These are phyloP conservation scores for Albizia julibrissin DNA, from an alignment of 306 rosid species.

Conservation along the genomic window DNA sequence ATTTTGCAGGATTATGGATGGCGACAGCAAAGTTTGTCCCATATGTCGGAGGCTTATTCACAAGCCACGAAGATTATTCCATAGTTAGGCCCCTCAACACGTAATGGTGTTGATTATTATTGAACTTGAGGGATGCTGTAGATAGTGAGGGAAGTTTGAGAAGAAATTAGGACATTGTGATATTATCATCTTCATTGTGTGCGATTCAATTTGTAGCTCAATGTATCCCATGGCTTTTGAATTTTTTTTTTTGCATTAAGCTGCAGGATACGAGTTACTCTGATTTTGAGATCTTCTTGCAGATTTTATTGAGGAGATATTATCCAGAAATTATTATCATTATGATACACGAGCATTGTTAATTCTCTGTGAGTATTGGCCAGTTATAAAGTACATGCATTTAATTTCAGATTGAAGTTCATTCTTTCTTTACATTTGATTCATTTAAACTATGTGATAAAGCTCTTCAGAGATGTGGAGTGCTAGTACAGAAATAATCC, in stretches of 20 bases:
- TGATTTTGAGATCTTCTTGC: conserved; percentile 19
- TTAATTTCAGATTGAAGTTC: not conserved
- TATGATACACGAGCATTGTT: not conserved
- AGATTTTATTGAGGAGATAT: not conserved
- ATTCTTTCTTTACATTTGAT: not conserved
- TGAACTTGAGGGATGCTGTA: conserved; percentile 20
- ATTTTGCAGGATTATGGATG: conserved; percentile 64
- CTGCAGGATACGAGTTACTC: conserved; percentile 12
- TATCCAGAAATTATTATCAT: not conserved
- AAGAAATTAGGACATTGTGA: conserved; percentile 19
- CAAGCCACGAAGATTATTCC: conserved; percentile 59
- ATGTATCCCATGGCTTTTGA: not conserved
- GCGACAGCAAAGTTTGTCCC: conserved; percentile 68
- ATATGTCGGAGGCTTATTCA: conserved; percentile 70
- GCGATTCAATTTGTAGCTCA: conserved; percentile 19
- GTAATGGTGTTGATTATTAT: not conserved
- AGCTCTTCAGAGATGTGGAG: not conserved
- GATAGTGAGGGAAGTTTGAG: conserved; percentile 16
- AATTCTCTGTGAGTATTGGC: not conserved
- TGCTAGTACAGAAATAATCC: not conserved
- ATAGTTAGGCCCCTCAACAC: conserved; percentile 28
- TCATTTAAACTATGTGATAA: not conserved
- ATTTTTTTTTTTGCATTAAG: conserved; percentile 30
- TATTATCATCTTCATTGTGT: not conserved
- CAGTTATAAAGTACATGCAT: not conserved